Evolutionary conservation across 2,329 filamentous ascomycete genomes (phyloP), one percentile per base, ranked within the genome.

Genomic region (Aulographum hederae): DNA sequence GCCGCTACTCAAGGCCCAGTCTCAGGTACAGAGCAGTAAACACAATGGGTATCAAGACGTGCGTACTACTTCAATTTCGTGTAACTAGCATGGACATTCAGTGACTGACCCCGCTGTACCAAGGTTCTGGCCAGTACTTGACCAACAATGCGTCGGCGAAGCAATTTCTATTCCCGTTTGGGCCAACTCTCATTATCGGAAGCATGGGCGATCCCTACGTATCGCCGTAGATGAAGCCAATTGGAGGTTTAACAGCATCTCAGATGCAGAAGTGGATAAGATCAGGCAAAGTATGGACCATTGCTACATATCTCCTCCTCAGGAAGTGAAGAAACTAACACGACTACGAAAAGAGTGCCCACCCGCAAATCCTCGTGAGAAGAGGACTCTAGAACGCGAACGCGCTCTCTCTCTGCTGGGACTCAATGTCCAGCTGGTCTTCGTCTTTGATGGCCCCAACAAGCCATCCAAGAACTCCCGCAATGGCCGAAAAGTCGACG

Each of bases 401-500:
- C 48, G 53, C 5, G 46, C 65, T 36, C 43, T 60, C 30, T 52
- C 56, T 4, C 52, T 68, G 2, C 49, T 65, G 17, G 54, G 54
- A 14, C 50, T 63, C 4, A 57, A 65, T 12, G 59, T 71, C 4
- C 55, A 65, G 26, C 51, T 63, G 1, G 39, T 69, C 5, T 67
- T 69, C 34, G 57, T 71, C 3, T 67, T 66, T 37, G 67, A 70
- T 34, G 65, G 66, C 1, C 50, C 60, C 6, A 53, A 57, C 12
- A 57, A 48, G 34, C 50, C 52, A 1, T 42, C 46, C 43, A 54
- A 60, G 38, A 25, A 8, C 21, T n/a, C 8, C 21, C 21, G 21
- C n/a, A n/a, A 8, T n/a, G 21, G 21, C 21, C 21, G n/a, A n/a
- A 8, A 8, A 8, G n/a, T 8, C 21, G n/a, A 25, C 21, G 21